Evolutionary conservation across 169 alveolate genomes (phyloP), one percentile per base, ranked within the genome.

Genomic region (Eimeria acervulina): DNA sequence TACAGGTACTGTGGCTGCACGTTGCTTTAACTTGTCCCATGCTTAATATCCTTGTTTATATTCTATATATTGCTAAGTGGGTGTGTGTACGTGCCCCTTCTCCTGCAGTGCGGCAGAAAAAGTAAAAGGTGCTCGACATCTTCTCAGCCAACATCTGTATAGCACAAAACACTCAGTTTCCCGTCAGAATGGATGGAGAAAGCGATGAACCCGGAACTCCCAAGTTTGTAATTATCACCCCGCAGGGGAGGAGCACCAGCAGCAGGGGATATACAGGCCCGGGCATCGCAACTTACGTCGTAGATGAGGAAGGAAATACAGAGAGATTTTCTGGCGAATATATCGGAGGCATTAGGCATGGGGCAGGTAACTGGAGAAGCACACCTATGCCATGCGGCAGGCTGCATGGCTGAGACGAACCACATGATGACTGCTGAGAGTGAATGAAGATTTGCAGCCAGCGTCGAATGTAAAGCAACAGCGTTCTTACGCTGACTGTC

Each of bases 181-280:
- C 31, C 10, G 51, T 38, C 70, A 87, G 26, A 38, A 87, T 87
- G 94, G 83, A 87, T 33, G 66, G 61, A 36, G 94, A 87, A 47
- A 42, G 84, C 52, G 94, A 87, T 10, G 94, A 59, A 44, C 42
- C 63, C 0, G 83, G 66, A 8, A 38, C 36, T 23, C 94, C 94
- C 8, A 87, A 87, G 81, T 87, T 63, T 87, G 94, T 10, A 40
- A 28, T 87, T 52, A 61, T 87, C 51, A 87, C 94, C 23, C 83
- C 83, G 1, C 13, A 87, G 26, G 94, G 94, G 42, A 87, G 83
- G 81, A 47, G 81, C 59, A 38, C 17, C 94, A 87, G 94, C 81
- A 87, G 94, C 83, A 61, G 94, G 83, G 94, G 94, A 33, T 63
- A 87, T 44, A 63, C 94, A 87, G 94, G 94, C 83, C 83, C 94